Evolutionary conservation across 2,329 filamentous ascomycete species (phyloP).

Genomic region (Alternaria longipes): DNA sequence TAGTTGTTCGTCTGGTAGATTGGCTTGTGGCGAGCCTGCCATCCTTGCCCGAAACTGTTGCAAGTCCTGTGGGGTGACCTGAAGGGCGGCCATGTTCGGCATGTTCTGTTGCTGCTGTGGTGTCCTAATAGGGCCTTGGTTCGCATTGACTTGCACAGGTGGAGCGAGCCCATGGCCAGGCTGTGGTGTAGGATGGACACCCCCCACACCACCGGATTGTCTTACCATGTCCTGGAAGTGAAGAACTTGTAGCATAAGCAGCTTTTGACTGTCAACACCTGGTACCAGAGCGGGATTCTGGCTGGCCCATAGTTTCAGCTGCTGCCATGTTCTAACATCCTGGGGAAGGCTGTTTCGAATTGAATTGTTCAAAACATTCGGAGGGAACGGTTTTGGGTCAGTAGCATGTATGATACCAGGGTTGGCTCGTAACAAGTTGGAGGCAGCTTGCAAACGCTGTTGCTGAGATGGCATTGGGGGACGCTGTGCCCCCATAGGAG

Average conservation of each 20-base stretch:
- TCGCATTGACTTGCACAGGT: slow-evolving; percentile 52
- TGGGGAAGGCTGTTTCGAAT: slow-evolving; percentile 54
- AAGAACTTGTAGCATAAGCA: slow-evolving; percentile 51
- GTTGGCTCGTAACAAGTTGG: slow-evolving; percentile 41
- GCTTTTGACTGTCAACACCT: slow-evolving; percentile 38
- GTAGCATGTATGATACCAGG: slow-evolving; percentile 47
- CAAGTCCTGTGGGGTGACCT: slow-evolving; percentile 54
- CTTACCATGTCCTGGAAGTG: slow-evolving; percentile 56
- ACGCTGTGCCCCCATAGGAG: slow-evolving; percentile 37
- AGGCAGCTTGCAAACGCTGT: slow-evolving; percentile 38
- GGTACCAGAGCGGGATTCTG: slow-evolving; percentile 53
- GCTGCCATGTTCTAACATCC: slow-evolving; percentile 64
- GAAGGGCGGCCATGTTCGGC: slow-evolving; percentile 35
- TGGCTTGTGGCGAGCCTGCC: slow-evolving; percentile 36
- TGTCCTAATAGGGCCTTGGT: slow-evolving; percentile 36
- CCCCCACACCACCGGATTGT: slow-evolving; percentile 33
- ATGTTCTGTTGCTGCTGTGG: slow-evolving; percentile 43
- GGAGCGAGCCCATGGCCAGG: slow-evolving; percentile 44
- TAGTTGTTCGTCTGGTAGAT: slow-evolving; percentile 38
- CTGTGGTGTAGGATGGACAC: slow-evolving; percentile 31
- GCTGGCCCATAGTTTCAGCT: slow-evolving; percentile 63
- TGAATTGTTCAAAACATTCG: slow-evolving; percentile 36
- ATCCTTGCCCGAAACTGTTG: slow-evolving; percentile 49
- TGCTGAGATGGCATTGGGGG: slow-evolving; percentile 34
- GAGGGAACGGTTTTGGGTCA: slow-evolving; percentile 44